Base-by-base conservation (phyloP, 495 filamentous ascomycete species). In the Barbatosphaeria neglecta region DNA sequence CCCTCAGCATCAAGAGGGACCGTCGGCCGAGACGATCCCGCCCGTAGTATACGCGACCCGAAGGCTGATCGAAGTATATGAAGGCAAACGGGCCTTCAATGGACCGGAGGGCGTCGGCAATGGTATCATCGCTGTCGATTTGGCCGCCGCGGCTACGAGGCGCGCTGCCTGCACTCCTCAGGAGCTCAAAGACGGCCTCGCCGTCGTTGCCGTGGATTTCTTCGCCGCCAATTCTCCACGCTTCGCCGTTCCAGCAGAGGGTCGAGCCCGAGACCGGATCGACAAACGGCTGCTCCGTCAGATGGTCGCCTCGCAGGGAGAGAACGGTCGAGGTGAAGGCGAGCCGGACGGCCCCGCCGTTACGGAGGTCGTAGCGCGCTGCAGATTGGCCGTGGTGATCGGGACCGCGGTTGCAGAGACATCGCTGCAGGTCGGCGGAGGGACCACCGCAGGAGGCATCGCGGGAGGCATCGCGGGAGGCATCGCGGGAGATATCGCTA, bases 181-280 rank as follows among this genome's bases (percentile, higher is more conserved):
- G 74, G 38, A 75, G 51, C n/a, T 70, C 51, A 55, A 89, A 82
- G 13, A 98, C 71, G 10, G 62, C 62, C 54, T 85, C 73, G 1
- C 85, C 84, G 59, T 99, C 92, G 60, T 94, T 96, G 31, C 76
- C 80, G 20, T 55, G 50, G 20, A 89, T 66, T 22, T 70, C 48
- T 13, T 73, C 61, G 17, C 67, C 69, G 18, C 54, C 56, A 44
- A 94, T 73, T 43, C 74, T 82, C 92, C 92, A 99, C 8, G 89
- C 93, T 60, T 99, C 92, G n/a, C 92, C 92, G 55, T 97, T 97
- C 90, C 92, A 99, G 72, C 90, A 96, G 15, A 99, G 72, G 11
- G 86, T 69, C 8, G 85, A 90, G 17, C 74, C 74, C n/a, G 72
- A 76, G 2, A 51, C 47, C 4, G 52, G 16, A 53, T 86, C 80